Evolutionary conservation across 805 yeast genomes (phyloP).

Genomic region (Candida montana): DNA sequence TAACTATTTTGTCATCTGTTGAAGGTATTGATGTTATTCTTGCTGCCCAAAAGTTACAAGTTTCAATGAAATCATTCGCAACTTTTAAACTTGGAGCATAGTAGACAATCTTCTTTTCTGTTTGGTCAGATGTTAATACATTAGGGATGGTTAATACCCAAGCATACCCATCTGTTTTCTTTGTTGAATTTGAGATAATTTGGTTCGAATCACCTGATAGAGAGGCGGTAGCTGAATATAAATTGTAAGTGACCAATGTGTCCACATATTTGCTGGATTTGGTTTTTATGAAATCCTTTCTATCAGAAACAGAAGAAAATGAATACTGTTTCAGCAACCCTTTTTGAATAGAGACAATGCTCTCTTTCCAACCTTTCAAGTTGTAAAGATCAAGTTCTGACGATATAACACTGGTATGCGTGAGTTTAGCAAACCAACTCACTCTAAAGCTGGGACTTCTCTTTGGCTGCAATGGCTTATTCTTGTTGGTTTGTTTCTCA

Average conservation of each 20-base stretch:
- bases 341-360: constrained; percentile 44
- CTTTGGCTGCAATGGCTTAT: neutral
- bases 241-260: constrained; percentile 19
- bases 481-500: constrained; percentile 3
- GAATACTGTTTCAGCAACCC: constrained; percentile 44
- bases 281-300: constrained; percentile 18
- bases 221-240: constrained; percentile 23
- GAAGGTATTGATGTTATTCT: constrained; percentile 75
- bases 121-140: constrained; percentile 11
- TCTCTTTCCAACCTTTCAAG: constrained; percentile 28
- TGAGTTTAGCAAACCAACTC: constrained; percentile 21
- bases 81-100: constrained; percentile 36
- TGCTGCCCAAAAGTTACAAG: constrained; percentile 90
- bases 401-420: constrained; percentile 11
- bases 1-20: constrained; percentile 61
- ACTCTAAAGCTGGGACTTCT: neutral
- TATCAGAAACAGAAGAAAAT: constrained; percentile 25
- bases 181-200: constrained; percentile 18
- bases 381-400: constrained; percentile 28
- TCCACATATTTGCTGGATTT: constrained; percentile 18
- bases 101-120: constrained; percentile 19
- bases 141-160: constrained; percentile 25
- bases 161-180: constrained; percentile 17
- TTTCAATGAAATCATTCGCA: constrained; percentile 64
- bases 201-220: constrained; percentile 14